phyloP scores from a whole-genome alignment of 306 rosid species.

The Cucumis melo region DNA sequence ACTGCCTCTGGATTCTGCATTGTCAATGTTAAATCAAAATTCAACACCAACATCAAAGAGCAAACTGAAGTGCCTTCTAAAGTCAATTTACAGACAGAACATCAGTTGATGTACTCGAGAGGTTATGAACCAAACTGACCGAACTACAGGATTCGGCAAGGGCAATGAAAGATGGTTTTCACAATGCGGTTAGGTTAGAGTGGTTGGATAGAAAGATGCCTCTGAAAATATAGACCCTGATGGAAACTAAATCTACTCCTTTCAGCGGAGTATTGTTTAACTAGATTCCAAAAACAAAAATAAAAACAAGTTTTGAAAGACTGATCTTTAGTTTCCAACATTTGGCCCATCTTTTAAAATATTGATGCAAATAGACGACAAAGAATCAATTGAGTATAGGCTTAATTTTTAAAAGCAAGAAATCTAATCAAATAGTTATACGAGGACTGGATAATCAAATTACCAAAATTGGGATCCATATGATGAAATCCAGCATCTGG shows the following conservation, averaged over 20 bases:
- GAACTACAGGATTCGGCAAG: background rate
- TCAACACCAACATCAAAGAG: background rate
- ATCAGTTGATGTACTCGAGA: background rate
- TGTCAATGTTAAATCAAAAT: background rate
- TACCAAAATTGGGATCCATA: constrained; percentile 18
- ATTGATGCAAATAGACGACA: no score
- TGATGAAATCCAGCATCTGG: constrained; percentile 19
- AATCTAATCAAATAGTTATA: no score
- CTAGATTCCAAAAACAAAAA: no score
- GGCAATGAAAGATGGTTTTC: background rate
- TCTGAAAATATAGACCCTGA: no score
- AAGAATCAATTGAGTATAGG: no score
- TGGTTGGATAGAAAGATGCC: background rate
- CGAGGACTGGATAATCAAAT: background rate
- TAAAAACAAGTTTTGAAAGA: no score
- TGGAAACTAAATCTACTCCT: no score
- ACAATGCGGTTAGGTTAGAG: background rate
- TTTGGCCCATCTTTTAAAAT: no score
- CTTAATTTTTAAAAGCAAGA: no score
- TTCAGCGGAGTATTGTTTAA: no score
- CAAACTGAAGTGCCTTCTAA: background rate
- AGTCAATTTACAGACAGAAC: background rate
- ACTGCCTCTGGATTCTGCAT: constrained; percentile 10
- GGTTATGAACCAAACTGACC: background rate
- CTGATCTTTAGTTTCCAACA: no score